A percentile compares a stretch with the other conserved stretches of the same genome.
These are phyloP conservation scores for Metschnikowia aberdeeniae DNA, from an alignment of 805 yeast species.

Conservation along the genomic window DNA sequence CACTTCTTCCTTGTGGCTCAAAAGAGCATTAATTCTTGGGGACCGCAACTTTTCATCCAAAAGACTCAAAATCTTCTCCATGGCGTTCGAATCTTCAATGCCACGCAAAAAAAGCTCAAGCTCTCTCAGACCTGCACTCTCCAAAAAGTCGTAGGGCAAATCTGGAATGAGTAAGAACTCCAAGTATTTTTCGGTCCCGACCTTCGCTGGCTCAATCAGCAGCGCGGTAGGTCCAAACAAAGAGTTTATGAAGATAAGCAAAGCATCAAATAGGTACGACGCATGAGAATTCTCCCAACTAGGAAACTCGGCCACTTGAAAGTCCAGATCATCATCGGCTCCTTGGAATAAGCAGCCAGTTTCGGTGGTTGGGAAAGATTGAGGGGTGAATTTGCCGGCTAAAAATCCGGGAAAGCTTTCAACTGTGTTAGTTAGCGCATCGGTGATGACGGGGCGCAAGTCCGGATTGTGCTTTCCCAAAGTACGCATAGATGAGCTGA, in stretches of 20 bases:
- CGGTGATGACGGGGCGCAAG: conserved; percentile 54
- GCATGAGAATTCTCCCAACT: neutral
- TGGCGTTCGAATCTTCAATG: neutral
- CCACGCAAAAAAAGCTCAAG: neutral
- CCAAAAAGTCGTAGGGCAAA: conserved; percentile 2
- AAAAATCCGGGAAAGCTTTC: conserved; percentile 40
- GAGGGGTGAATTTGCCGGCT: conserved; percentile 29
- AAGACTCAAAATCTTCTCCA: neutral
- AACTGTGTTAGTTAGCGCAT: conserved; percentile 45
- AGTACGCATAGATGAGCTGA: conserved; percentile 75
- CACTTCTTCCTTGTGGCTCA: conserved; percentile 22
- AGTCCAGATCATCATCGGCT: conserved; percentile 7
- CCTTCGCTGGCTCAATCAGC: neutral
- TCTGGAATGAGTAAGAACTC: conserved; percentile 2
- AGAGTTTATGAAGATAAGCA: neutral
- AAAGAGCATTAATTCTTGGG: conserved; percentile 26
- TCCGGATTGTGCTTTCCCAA: conserved; percentile 79
- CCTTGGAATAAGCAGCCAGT: conserved; percentile 38
- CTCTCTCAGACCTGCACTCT: conserved; percentile 2
- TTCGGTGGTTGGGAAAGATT: conserved; percentile 42
- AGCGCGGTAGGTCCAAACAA: neutral
- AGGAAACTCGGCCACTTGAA: neutral
- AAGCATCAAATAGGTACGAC: neutral
- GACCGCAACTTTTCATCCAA: conserved; percentile 18
- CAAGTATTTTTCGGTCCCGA: neutral